Evolutionary conservation across 1,284 basidiomycete genomes (phyloP).

Genomic region (Marasmius sp.): DNA sequence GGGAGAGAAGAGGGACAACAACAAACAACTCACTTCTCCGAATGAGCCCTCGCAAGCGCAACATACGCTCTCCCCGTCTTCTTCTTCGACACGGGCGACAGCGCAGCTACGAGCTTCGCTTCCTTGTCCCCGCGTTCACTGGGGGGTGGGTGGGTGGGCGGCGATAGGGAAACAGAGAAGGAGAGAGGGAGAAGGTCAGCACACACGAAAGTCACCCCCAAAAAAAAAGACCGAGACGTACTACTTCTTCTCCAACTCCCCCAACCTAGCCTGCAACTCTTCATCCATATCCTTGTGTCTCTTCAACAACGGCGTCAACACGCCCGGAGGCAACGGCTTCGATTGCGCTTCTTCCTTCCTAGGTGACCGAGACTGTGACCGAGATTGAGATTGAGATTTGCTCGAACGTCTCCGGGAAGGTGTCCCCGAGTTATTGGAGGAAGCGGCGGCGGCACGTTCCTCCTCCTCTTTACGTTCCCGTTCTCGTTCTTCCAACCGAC

Average conservation of each 20-base stretch:
- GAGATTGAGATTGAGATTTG: too few species aligned
- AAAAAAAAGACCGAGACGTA: conserved; percentile 33
- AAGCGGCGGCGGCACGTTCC: conserved; percentile 6
- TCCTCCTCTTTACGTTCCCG: conserved; percentile 39
- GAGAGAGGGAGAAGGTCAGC: too few species aligned
- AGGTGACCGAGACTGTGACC: conserved; percentile 33
- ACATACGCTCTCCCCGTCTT: conserved; percentile 76
- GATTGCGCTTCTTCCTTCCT: conserved; percentile 38
- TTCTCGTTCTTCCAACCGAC: conserved; percentile 61
- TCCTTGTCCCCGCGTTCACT: conserved; percentile 64
- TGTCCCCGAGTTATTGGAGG: background rate
- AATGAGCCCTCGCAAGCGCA: conserved; percentile 70
- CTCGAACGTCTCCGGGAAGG: background rate
- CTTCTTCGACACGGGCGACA: conserved; percentile 72
- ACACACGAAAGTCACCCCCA: too few species aligned
- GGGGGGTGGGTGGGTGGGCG: conserved; percentile 1
- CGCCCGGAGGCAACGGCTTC: conserved; percentile 48
- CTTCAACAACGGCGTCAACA: conserved; percentile 60
- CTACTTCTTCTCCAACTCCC: conserved; percentile 72
- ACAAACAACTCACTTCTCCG: conserved; percentile 66
- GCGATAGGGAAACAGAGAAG: background rate
- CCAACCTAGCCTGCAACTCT: conserved; percentile 59
- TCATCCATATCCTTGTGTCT: conserved; percentile 65
- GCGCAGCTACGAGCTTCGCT: conserved; percentile 52
- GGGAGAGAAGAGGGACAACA: too few species aligned